Evolutionary conservation across 2,329 filamentous ascomycete genomes (phyloP), one percentile per base, ranked within the genome.

Genomic region (Trematosphaeria pertusa): DNA sequence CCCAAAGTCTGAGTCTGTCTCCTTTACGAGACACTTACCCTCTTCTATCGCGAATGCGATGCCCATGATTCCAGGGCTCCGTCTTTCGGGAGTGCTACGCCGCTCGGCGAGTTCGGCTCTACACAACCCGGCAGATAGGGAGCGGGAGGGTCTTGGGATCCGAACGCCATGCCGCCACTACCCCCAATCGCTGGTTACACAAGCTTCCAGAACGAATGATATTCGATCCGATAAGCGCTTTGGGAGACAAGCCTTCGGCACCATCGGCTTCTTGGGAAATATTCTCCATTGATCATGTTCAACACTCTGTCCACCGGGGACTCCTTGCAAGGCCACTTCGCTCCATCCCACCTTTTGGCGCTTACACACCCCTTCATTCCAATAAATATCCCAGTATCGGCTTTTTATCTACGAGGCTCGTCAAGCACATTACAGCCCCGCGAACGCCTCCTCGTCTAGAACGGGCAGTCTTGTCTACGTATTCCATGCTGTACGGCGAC

Each of bases 351-450:
- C 37, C 32, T 20, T 11, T 15, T 15, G 31, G 12, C 22, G 28
- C 33, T 28, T 28, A 28, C 24, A n/a, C 24, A 28, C 24, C 24
- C 26, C 19, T 33, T 28, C 20, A 9, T 17, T 40, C 22, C 37
- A 50, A 45, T 46, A 47, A 39, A 42, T 11, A 49, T 39, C 52
- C 48, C 36, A 50, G 52, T 44, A 45, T 50, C 50, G 50, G 49
- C 32, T 48, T 40, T 33, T 39, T 50, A 46, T 36, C 17, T 33
- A 30, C 52, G 43, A 41, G 43, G 41, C 8, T 21, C 18, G 37
- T 7, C 15, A 21, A 6, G n/a, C 38, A 20, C 18, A 28, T 43
- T 21, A 18, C 12, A 17, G 28, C 5, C 11, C 9, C 19, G 21
- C 19, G 18, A 38, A 36, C 26, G 41, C 35, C 31, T 40, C 37